Percentiles rank a stretch among this genome's conserved stretches.
phyloP scores from a whole-genome alignment of 768 basidiomycete species.

The Auriculariales sp. region DNA sequence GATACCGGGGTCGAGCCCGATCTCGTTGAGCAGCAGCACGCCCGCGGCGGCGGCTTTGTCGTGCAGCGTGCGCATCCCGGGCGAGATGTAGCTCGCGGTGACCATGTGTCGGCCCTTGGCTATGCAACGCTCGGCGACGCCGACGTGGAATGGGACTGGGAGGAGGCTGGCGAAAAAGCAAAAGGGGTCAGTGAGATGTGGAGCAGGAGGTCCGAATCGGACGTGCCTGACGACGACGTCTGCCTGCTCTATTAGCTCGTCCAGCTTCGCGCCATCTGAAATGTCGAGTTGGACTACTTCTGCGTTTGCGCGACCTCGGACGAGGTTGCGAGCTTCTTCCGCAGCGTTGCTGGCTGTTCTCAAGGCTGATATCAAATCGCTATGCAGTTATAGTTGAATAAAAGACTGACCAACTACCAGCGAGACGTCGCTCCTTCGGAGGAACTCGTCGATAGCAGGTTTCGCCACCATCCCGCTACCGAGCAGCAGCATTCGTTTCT shows the following conservation, averaged over 20 bases:
- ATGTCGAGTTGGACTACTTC: constrained; percentile 47
- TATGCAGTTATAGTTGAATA: not conserved
- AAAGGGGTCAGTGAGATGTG: not conserved
- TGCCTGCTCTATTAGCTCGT: constrained; percentile 37
- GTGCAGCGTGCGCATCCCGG: constrained; percentile 55
- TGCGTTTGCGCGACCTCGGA: constrained; percentile 32
- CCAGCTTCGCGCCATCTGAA: constrained; percentile 28
- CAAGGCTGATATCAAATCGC: not conserved
- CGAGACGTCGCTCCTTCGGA: constrained; percentile 43
- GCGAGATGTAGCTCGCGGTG: constrained; percentile 83
- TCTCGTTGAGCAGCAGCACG: constrained; percentile 75
- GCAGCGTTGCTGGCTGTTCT: constrained; percentile 57
- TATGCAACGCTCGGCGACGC: constrained; percentile 63
- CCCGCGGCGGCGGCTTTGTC: constrained; percentile 41
- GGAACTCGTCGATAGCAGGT: constrained; percentile 68
- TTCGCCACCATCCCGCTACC: constrained; percentile 95
- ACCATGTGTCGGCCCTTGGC: constrained; percentile 57
- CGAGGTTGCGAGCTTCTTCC: constrained; percentile 34
- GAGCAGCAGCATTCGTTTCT: constrained; percentile 54
- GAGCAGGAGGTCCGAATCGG: not conserved
- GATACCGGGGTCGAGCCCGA: constrained; percentile 79
- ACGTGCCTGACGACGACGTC: constrained; percentile 77
- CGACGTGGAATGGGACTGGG: constrained; percentile 59
- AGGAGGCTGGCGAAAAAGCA: constrained; percentile 41
- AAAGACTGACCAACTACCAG: constrained; percentile 58